Evolutionary conservation across 2,329 filamentous ascomycete species (phyloP).

Genomic region (Sporothrix humicola): DNA sequence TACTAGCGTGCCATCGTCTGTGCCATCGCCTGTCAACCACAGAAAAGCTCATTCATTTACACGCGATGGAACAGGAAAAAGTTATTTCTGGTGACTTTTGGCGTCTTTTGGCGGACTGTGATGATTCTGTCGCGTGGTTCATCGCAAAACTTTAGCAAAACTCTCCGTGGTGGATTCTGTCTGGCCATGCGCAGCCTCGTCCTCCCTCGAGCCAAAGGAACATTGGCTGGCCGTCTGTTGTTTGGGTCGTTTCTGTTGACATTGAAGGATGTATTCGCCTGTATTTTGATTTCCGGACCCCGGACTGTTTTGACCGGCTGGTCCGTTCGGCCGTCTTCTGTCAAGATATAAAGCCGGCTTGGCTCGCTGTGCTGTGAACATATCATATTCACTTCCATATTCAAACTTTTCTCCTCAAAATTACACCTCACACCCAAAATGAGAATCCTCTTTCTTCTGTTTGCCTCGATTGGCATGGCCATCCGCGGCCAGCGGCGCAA

Average conservation of each 20-base stretch:
- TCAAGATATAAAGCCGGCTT: not conserved
- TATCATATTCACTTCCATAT: too few relatives aligned
- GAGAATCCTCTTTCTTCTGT: not conserved
- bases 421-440: not conserved
- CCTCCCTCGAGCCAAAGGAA: not conserved
- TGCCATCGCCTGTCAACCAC: not conserved
- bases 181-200: not conserved
- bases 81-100: not conserved
- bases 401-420: too few relatives aligned
- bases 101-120: not conserved
- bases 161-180: not conserved
- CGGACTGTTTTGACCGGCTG: not conserved
- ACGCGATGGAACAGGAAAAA: not conserved
- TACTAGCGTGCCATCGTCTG: not conserved
- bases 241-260: too few relatives aligned
- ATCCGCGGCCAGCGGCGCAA: not conserved
- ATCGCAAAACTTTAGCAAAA: not conserved
- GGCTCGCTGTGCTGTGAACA: too few relatives aligned
- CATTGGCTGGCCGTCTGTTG: too few relatives aligned
- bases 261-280: not conserved
- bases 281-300: not conserved
- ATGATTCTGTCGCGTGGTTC: not conserved
- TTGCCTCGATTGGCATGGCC: not conserved
- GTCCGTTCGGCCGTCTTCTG: not conserved
- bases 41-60: not conserved